These are phyloP conservation scores for Trichophyton mentagrophytes DNA, from an alignment of 2,329 filamentous ascomycete species.

Conservation along the genomic window DNA sequence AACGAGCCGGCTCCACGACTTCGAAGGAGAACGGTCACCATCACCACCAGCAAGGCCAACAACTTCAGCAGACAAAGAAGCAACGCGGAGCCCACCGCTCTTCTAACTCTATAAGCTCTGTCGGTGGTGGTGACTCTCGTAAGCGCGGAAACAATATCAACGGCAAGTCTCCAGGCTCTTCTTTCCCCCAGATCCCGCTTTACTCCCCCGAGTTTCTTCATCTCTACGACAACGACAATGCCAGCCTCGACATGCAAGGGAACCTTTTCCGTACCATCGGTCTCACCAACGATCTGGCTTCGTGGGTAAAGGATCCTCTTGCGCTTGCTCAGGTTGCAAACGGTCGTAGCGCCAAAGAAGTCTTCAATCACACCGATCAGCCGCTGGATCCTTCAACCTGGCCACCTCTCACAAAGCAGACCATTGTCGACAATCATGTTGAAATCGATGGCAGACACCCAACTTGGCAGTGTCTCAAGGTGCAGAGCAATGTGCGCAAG, in stretches of 20 bases:
- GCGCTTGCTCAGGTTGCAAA: conserved; percentile 56
- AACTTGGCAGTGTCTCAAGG: conserved; percentile 52
- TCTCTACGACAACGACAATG: conserved; percentile 53
- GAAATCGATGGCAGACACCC: conserved; percentile 46
- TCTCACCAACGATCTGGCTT: conserved; percentile 60
- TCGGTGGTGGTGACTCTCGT: conserved; percentile 44
- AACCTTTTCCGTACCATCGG: conserved; percentile 68
- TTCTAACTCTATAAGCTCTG: conserved; percentile 62
- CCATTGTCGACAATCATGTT: conserved; percentile 38
- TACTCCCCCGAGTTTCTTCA: conserved; percentile 66
- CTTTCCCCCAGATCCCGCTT: conserved; percentile 51
- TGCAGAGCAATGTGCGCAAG: conserved; percentile 39
- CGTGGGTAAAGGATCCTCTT: conserved; percentile 65
- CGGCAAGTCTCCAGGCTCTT: conserved; percentile 36
- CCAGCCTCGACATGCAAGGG: conserved; percentile 47
- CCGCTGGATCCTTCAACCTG: conserved; percentile 43
- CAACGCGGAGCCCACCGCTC: conserved; percentile 64
- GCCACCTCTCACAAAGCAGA: conserved; percentile 41
- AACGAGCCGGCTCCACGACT: conserved; percentile 44
- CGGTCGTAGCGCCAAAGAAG: conserved; percentile 48
- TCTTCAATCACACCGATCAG: conserved; percentile 53
- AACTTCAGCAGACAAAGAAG: conserved; percentile 56
- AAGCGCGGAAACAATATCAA: conserved; percentile 60
- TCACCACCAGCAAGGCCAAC: conserved; percentile 39
- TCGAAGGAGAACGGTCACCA: conserved; percentile 29